Percentiles rank a stretch among this genome's conserved stretches.
Evolutionary conservation across 805 yeast species (phyloP).

Genomic region (Metschnikowia vanudenii): DNA sequence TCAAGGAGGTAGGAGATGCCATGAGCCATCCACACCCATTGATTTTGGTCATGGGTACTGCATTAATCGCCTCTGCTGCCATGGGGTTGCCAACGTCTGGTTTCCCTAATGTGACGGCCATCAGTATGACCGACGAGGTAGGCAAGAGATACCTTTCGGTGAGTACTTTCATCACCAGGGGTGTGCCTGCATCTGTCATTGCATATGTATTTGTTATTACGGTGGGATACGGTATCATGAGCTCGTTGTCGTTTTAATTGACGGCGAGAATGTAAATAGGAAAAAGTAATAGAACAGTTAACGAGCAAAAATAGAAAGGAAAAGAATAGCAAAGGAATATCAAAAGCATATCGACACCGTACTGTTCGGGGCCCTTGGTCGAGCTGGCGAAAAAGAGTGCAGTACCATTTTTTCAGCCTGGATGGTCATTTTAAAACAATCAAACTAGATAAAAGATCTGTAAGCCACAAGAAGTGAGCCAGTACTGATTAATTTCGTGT

Average conservation of each 20-base stretch:
- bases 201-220: slow-evolving; percentile 36
- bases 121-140: slow-evolving; percentile 42
- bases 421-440: too few species aligned
- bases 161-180: slow-evolving; percentile 41
- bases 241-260: slow-evolving; percentile 11
- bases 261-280: not conserved
- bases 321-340: too few species aligned
- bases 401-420: too few species aligned
- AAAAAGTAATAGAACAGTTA: not conserved
- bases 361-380: too few species aligned
- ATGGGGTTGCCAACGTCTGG: slow-evolving; percentile 48
- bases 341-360: too few species aligned
- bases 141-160: slow-evolving; percentile 42
- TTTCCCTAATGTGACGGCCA: slow-evolving; percentile 45
- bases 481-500: too few species aligned
- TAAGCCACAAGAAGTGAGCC: too few species aligned
- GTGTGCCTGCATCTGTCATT: slow-evolving; percentile 41
- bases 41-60: slow-evolving; percentile 42
- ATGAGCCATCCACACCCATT: slow-evolving; percentile 39
- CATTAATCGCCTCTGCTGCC: slow-evolving; percentile 42
- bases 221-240: slow-evolving; percentile 43
- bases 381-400: too few species aligned
- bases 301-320: not conserved
- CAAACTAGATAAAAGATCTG: too few species aligned
- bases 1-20: slow-evolving; percentile 39